phyloP scores from a whole-genome alignment of 768 basidiomycete species.

The Rhodotorula kratochvilovae region DNA sequence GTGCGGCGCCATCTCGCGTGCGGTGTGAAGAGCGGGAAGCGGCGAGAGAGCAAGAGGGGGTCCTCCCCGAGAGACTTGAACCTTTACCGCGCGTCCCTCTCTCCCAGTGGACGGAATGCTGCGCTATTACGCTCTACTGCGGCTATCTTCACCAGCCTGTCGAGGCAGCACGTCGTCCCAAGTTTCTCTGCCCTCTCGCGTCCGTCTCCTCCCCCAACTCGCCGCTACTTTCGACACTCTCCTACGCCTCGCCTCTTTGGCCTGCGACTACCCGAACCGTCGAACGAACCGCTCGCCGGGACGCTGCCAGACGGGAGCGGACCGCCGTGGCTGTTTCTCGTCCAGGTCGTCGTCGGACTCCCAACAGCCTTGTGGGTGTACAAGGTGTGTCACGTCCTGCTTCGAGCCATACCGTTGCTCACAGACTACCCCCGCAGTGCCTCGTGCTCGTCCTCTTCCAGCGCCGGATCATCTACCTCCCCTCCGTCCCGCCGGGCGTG shows the following conservation, averaged over 20 bases:
- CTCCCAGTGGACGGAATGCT: no score
- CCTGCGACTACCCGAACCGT: background rate
- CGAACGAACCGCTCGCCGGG: constrained; percentile 27
- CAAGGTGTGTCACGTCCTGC: constrained; percentile 46
- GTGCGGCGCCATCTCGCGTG: background rate
- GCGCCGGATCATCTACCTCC: constrained; percentile 57
- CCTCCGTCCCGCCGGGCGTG: constrained; percentile 52
- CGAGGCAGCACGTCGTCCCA: no score
- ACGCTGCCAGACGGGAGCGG: background rate
- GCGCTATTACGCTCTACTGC: no score
- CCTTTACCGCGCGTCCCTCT: background rate
- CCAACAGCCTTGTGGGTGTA: constrained; percentile 52
- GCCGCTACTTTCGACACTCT: no score
- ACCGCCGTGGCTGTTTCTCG: constrained; percentile 8
- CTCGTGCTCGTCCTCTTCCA: constrained; percentile 55
- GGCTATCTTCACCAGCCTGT: no score
- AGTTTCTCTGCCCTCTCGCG: no score
- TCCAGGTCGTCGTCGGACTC: constrained; percentile 47
- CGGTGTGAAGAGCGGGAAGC: background rate
- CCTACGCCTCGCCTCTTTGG: no score
- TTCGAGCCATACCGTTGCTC: background rate
- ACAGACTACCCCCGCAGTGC: constrained; percentile 46
- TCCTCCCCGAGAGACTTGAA: background rate
- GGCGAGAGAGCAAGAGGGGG: background rate
- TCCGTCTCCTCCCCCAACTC: no score